Percentiles rank a stretch among this genome's conserved stretches.
phyloP scores from a whole-genome alignment of 2,329 filamentous ascomycete species.

The Teratosphaeria zuluensis region DNA sequence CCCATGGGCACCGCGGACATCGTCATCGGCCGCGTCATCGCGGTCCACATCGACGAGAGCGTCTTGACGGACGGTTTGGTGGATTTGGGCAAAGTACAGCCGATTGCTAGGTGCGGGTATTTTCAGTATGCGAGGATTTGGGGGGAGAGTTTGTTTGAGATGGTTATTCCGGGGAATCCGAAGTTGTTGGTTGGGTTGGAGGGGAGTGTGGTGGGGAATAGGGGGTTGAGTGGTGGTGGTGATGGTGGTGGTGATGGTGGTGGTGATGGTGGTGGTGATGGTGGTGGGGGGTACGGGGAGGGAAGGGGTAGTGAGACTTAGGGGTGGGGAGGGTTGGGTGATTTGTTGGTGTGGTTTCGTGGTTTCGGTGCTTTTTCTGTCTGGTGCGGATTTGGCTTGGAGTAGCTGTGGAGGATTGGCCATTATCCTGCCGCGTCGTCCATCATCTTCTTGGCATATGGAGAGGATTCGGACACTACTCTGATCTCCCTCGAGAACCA shows the following conservation, averaged over 20 bases:
- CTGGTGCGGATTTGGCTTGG: no score
- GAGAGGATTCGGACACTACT: no score
- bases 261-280: background rate
- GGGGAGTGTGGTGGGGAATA: slow-evolving; percentile 18
- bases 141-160: slow-evolving; percentile 46
- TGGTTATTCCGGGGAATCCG: slow-evolving; percentile 34
- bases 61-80: slow-evolving; percentile 47
- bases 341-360: no score
- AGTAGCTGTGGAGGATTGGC: no score
- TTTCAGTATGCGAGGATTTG: slow-evolving; percentile 48
- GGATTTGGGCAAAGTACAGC: slow-evolving; percentile 47
- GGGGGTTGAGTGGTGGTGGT: background rate
- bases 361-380: no score
- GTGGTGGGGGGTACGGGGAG: background rate
- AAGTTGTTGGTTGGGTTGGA: slow-evolving; percentile 25
- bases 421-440: no score
- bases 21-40: slow-evolving; percentile 48
- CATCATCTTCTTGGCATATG: no score
- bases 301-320: no score
- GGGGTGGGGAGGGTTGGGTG: no score
- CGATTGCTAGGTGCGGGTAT: slow-evolving; percentile 53
- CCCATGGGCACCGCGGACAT: slow-evolving; percentile 50
- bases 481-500: no score
- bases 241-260: background rate
- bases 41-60: slow-evolving; percentile 46